Base-by-base conservation (phyloP, 805 yeast genomes). In the Candida maris region DNA sequence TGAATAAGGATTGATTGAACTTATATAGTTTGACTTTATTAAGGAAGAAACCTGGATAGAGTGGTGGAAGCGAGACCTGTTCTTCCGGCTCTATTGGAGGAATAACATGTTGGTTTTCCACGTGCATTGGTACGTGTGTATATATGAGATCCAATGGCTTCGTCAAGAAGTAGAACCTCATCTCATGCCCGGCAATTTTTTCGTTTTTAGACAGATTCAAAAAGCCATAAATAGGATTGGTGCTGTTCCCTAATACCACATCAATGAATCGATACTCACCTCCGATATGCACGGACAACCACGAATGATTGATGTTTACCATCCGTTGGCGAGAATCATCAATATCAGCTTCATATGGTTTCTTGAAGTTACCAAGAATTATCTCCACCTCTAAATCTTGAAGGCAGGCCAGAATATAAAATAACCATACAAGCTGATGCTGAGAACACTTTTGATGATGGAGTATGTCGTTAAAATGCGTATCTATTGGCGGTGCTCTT, bases 251-350 rank as follows among this genome's bases (percentile, higher is more conserved):
- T 20, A 81, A 51, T 4, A 79, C 67, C 5, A 77, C 80, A 56
- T 91, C 98, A 42, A 91, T 59, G 42, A 93, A 70, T 41, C 91
- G 68, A 77, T 89, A 88, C 54, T 84, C 83, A 26, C 80, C 79
- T 41, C 85, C 81, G 12, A 88, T 61, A 23, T 82, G 57, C 1
- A 88, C 79, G 1, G 95, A 78, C 37, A 87, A 71, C 98, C 98
- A 93, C 37, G 85, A 77, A 60, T 93, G 98, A 51, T 88, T 86
- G 24, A 79, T 57, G n/a, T 65, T 62, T 45, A 69, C 73, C 69
- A 45, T 27, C 30, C 70, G 68, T 29, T 77, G 69, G 40, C 14
- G 8, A 12, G 21, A 7, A 8, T 28, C 14, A 15, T 28, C 20
- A 13, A 8, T 8, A 8, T 73, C 72, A 32, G 69, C 64, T 36